Conservation (phyloP, 805 yeast species). For the Candida sakaeoensis region DNA sequence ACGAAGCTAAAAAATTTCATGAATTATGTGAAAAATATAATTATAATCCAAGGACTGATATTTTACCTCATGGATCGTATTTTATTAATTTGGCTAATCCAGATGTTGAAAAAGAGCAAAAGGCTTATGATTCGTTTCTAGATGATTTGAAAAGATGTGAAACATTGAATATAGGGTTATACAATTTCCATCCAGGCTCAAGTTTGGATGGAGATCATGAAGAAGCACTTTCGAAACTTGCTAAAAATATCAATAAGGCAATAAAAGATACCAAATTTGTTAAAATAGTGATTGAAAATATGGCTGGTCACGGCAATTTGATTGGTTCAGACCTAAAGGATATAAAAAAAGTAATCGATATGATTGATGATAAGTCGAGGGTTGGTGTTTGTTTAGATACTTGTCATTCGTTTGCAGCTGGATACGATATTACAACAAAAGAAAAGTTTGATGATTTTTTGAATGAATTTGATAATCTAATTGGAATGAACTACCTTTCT, state of each 20-base stretch:
- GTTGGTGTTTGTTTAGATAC: constrained; percentile 98
- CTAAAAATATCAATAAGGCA: constrained; percentile 76
- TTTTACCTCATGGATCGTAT: constrained; percentile 93
- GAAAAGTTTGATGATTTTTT: constrained; percentile 64
- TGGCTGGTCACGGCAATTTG: constrained; percentile 96
- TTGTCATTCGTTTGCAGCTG: constrained; percentile 95
- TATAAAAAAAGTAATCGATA: constrained; percentile 64
- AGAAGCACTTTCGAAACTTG: constrained; percentile 64
- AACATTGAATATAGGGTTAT: constrained; percentile 73
- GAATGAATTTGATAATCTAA: constrained; percentile 64
- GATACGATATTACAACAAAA: constrained; percentile 74
- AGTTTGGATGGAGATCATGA: constrained; percentile 65
- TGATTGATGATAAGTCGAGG: constrained; percentile 75
- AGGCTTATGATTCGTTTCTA: constrained; percentile 71
- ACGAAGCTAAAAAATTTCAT: constrained; percentile 66
- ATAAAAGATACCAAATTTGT: constrained; percentile 71
- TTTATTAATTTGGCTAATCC: constrained; percentile 92
- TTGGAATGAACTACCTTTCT: constrained; percentile 72
- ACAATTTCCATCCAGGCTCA: constrained; percentile 94
- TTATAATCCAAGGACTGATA: constrained; percentile 72
- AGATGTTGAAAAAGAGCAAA: constrained; percentile 70
- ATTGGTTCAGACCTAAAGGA: constrained; percentile 83
- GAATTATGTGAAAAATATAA: constrained; percentile 57
- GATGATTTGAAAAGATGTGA: constrained; percentile 92
- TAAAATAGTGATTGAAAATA: constrained; percentile 87